Evolutionary conservation across 495 filamentous ascomycete species (phyloP).

Genomic region (Recurvomyces mirabilis): DNA sequence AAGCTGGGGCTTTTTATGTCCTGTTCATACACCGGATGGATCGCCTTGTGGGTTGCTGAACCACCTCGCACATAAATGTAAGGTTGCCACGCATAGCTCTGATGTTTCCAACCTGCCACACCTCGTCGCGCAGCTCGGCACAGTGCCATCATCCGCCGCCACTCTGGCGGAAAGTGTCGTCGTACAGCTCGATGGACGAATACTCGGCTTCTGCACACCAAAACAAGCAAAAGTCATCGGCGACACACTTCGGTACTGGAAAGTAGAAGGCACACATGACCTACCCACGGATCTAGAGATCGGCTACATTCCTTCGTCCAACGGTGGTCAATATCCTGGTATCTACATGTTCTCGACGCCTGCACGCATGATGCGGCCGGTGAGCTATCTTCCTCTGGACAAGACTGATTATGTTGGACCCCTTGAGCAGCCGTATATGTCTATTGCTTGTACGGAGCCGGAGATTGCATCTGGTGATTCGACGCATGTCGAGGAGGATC

Average conservation of each 20-base stretch:
- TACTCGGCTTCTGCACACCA: slow-evolving; percentile 82
- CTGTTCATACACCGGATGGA: slow-evolving; percentile 96
- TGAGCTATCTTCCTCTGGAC: slow-evolving; percentile 79
- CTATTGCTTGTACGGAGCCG: slow-evolving; percentile 73
- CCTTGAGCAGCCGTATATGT: slow-evolving; percentile 97
- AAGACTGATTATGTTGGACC: slow-evolving; percentile 81
- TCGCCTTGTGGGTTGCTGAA: slow-evolving; percentile 88
- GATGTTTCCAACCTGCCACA: slow-evolving; percentile 62
- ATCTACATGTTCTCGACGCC: slow-evolving; percentile 83
- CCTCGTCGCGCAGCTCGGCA: slow-evolving; percentile 65
- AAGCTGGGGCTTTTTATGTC: slow-evolving; percentile 95
- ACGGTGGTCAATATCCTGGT: slow-evolving; percentile 86
- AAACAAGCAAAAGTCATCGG: slow-evolving; percentile 66
- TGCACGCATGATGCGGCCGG: slow-evolving; percentile 78
- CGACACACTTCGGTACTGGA: slow-evolving; percentile 83
- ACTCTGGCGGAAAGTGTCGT: slow-evolving; percentile 69
- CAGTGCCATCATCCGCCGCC: slow-evolving; percentile 57
- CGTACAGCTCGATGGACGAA: slow-evolving; percentile 78
- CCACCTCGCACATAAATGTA: slow-evolving; percentile 92
- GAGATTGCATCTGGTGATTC: slow-evolving; percentile 79
- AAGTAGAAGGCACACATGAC: slow-evolving; percentile 78
- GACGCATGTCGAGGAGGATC: slow-evolving; percentile 87
- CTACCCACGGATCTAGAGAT: slow-evolving; percentile 83
- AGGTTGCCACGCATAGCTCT: slow-evolving; percentile 59
- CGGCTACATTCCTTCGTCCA: slow-evolving; percentile 76